Percentiles rank a stretch among this genome's conserved stretches.
phyloP scores from a whole-genome alignment of 1,284 basidiomycete genomes.

The Xanthoconium separans region DNA sequence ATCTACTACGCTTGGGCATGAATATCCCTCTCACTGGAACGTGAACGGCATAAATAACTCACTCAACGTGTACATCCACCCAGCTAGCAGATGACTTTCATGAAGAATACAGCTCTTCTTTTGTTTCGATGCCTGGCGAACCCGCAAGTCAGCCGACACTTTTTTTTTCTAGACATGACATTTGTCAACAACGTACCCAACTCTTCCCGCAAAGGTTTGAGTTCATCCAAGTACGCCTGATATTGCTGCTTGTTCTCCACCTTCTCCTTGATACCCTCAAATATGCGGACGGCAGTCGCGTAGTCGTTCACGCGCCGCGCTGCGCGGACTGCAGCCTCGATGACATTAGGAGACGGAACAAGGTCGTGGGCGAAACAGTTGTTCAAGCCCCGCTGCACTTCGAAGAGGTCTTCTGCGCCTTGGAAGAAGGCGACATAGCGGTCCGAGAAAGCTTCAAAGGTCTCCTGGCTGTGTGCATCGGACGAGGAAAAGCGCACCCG shows the following conservation, averaged over 20 bases:
- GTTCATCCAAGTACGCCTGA: slow-evolving; percentile 84
- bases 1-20: slow-evolving; percentile 24
- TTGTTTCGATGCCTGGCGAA: slow-evolving; percentile 39
- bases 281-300: slow-evolving; percentile 93
- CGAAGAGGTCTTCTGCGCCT: slow-evolving; percentile 92
- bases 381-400: slow-evolving; percentile 97
- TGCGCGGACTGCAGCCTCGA: slow-evolving; percentile 89
- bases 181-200: slow-evolving; percentile 63
- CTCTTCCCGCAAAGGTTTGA: slow-evolving; percentile 84
- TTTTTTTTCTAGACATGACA: not conserved
- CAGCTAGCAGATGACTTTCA: slow-evolving; percentile 16
- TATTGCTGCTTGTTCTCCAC: slow-evolving; percentile 96
- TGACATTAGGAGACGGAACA: slow-evolving; percentile 86
- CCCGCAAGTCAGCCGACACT: not conserved
- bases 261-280: slow-evolving; percentile 92
- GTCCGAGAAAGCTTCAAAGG: slow-evolving; percentile 91
- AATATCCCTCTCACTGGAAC: slow-evolving; percentile 1
- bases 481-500: slow-evolving; percentile 38
- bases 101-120: slow-evolving; percentile 45
- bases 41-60: slow-evolving; percentile 4
- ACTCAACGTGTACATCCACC: slow-evolving; percentile 18
- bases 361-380: slow-evolving; percentile 99
- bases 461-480: slow-evolving; percentile 76
- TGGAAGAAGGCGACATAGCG: slow-evolving; percentile 95
- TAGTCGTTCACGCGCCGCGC: slow-evolving; percentile 95